Conservation (phyloP, 2,329 filamentous ascomycete genomes). For the Pseudonectria buxi region DNA sequence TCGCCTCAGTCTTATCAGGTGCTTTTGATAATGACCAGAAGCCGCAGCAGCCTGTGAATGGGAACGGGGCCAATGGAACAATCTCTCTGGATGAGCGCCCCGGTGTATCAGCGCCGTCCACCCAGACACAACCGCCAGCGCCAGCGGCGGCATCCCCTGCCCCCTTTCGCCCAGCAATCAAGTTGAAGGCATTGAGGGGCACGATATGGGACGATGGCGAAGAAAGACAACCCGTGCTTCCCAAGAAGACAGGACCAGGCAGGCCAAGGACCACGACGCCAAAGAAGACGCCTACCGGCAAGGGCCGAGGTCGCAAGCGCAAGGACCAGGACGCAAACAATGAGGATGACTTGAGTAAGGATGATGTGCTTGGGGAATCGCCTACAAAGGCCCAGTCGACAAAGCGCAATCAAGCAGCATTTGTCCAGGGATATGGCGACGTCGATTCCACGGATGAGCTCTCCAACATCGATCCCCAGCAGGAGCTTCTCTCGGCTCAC, state of each 20-base stretch:
- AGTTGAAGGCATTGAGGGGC: conserved; percentile 29
- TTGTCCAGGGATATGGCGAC: conserved; percentile 3
- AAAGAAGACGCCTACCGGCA: conserved; percentile 16
- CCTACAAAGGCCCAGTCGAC: conserved; percentile 7
- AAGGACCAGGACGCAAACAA: conserved; percentile 11
- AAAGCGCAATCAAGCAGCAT: background rate
- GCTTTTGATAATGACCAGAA: conserved; percentile 18
- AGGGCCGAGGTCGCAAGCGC: conserved; percentile 15
- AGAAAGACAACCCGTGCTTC: conserved; percentile 7
- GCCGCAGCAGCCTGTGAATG: conserved; percentile 7
- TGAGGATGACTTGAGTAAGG: conserved; percentile 2
- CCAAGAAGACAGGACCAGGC: conserved; percentile 17
- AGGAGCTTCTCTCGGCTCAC: conserved; percentile 10
- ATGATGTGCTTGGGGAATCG: conserved; percentile 4
- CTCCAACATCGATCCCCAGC: conserved; percentile 3
- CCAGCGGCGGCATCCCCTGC: conserved; percentile 9
- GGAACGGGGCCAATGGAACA: conserved; percentile 2
- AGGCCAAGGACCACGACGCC: conserved; percentile 12
- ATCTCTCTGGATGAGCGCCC: conserved; percentile 1
- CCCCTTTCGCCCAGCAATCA: conserved; percentile 28
- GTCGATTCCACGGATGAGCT: conserved; percentile 12
- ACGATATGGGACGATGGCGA: conserved; percentile 33
- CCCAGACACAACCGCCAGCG: conserved; percentile 8
- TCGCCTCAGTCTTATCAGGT: conserved; percentile 26
- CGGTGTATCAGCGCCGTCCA: conserved; percentile 4